These are phyloP conservation scores for Eucalyptus coolabah DNA, from an alignment of 345 rosid genomes.

Conservation along the genomic window DNA sequence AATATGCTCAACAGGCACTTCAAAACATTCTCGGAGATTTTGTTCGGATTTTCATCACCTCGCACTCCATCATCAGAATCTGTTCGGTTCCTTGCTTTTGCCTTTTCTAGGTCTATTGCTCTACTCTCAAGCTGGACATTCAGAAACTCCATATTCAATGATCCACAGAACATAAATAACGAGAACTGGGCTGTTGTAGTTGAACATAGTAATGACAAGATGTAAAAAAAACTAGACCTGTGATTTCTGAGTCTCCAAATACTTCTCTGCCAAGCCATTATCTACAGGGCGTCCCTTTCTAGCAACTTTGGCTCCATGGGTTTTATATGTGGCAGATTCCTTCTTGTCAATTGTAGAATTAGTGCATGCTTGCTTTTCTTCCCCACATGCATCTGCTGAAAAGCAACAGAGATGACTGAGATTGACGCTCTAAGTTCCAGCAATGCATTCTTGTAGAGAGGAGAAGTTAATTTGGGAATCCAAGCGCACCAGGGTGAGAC, in stretches of 20 bases:
- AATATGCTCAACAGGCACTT: constrained; percentile 55
- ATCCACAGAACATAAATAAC: neutral
- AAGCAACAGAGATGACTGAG: neutral
- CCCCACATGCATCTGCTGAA: constrained; percentile 20
- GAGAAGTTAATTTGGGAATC: neutral
- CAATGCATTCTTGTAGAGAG: neutral
- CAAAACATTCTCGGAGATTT: constrained; percentile 54
- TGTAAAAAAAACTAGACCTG: constrained; percentile 15
- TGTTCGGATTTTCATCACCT: constrained; percentile 35
- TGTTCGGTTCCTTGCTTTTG: constrained; percentile 14
- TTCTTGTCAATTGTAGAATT: constrained; percentile 10
- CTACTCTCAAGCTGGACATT: constrained; percentile 26
- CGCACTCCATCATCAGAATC: constrained; percentile 3
- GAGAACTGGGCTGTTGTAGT: neutral
- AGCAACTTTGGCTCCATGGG: constrained; percentile 11
- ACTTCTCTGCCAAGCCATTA: constrained; percentile 22
- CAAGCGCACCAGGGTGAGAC: constrained; percentile 21
- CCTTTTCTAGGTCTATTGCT: constrained; percentile 15
- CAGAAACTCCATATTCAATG: neutral
- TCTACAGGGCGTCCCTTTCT: constrained; percentile 6
- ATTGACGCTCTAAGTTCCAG: neutral
- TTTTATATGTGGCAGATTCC: constrained; percentile 8
- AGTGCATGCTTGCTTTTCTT: constrained; percentile 23
- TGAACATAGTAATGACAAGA: neutral
- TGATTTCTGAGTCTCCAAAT: constrained; percentile 22